Conservation (phyloP, 371 early-diverging fungal species). For the Apophysomyces trapeziformis region DNA sequence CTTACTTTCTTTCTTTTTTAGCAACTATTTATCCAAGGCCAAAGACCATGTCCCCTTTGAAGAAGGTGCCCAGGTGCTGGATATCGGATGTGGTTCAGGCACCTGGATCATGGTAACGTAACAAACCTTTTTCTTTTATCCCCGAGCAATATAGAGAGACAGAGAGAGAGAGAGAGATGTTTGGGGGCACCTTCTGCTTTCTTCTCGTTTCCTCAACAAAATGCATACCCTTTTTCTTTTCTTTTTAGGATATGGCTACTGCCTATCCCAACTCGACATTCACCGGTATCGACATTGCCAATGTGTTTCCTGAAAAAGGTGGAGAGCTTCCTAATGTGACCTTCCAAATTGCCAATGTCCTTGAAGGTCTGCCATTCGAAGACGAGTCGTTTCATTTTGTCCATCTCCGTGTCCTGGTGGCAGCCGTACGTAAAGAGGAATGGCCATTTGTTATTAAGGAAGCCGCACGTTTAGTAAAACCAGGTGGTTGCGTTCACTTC, state of each 20-base stretch:
- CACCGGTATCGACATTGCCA: slow-evolving; percentile 38
- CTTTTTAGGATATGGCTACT: slow-evolving; percentile 49
- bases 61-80: slow-evolving; percentile 11
- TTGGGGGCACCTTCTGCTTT: no score
- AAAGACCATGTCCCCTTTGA: not conserved
- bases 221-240: no score
- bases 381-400: slow-evolving; percentile 7
- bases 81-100: slow-evolving; percentile 35
- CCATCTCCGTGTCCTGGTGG: not conserved
- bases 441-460: slow-evolving; percentile 1
- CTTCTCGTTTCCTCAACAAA: no score
- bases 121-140: not conserved
- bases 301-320: slow-evolving; percentile 5
- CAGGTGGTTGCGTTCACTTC: not conserved
- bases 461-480: not conserved
- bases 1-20: not conserved
- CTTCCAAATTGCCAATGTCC: slow-evolving; percentile 7
- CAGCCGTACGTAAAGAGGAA: slow-evolving; percentile 2
- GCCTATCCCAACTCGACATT: slow-evolving; percentile 46
- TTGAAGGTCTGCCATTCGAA: slow-evolving; percentile 11
- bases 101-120: slow-evolving; percentile 29
- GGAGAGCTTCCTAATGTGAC: slow-evolving; percentile 4
- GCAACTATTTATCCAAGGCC: slow-evolving; percentile 12
- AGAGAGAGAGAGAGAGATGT: no score
- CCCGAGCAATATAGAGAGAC: no score